phyloP scores from a whole-genome alignment of 441 rosid species.

The Kokia cookei region DNA sequence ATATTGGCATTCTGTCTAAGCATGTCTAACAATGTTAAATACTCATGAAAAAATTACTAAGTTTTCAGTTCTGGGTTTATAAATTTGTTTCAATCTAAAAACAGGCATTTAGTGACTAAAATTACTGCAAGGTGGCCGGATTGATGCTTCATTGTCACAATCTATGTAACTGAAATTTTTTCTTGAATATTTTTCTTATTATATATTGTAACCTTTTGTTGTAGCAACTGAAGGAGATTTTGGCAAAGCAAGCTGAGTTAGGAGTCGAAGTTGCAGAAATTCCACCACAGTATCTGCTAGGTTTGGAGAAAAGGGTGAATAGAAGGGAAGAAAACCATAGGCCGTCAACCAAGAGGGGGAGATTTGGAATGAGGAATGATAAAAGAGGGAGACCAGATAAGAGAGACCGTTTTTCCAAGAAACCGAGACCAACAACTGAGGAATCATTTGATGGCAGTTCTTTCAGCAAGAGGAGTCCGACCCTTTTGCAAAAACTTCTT shows the following conservation, averaged over 20 bases:
- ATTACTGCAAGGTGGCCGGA: neutral
- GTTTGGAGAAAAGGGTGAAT: conserved; percentile 35
- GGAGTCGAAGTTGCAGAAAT: conserved; percentile 92
- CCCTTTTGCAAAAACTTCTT: conserved; percentile 81
- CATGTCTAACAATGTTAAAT: neutral
- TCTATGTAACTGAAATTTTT: neutral
- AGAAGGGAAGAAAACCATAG: conserved; percentile 24
- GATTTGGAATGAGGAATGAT: conserved; percentile 31
- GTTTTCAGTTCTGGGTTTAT: neutral
- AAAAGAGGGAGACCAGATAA: conserved; percentile 40
- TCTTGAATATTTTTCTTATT: neutral
- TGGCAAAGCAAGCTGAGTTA: conserved; percentile 85
- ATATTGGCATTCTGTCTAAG: neutral
- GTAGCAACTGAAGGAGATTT: conserved; percentile 82
- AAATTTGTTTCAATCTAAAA: neutral
- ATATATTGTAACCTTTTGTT: conserved; percentile 9
- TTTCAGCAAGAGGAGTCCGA: conserved; percentile 34
- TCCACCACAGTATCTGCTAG: conserved; percentile 62
- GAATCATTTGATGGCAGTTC: conserved; percentile 27
- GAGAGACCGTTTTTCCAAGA: conserved; percentile 25
- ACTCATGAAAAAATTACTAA: neutral
- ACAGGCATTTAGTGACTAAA: neutral
- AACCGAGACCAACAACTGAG: conserved; percentile 11
- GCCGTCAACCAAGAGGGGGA: conserved; percentile 28
- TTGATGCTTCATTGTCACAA: neutral